Percentiles rank a stretch among this genome's conserved stretches.
phyloP scores from a whole-genome alignment of 331 rosid species.

The Malus hybrid region DNA sequence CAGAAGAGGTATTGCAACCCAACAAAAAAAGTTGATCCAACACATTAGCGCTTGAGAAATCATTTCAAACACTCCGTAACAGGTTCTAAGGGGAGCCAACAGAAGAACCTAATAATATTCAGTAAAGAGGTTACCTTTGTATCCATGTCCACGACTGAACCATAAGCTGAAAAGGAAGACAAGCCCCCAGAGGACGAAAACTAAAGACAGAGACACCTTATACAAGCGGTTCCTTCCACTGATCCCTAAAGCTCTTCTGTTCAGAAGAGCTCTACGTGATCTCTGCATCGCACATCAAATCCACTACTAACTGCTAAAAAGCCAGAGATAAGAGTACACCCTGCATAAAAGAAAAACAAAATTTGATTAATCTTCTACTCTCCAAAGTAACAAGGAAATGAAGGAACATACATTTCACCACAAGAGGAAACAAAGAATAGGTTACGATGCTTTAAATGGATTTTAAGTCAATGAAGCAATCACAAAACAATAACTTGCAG shows the following conservation, averaged over 20 bases:
- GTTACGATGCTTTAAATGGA: constrained; percentile 17
- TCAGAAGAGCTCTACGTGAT: constrained; percentile 72
- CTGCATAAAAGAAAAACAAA: constrained; percentile 33
- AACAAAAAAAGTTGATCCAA: neutral
- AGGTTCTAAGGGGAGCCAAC: neutral
- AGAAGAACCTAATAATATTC: constrained; percentile 4
- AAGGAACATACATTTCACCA: constrained; percentile 1
- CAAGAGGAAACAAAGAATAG: neutral
- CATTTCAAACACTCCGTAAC: neutral
- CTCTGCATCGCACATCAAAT: constrained; percentile 79
- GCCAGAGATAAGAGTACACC: neutral
- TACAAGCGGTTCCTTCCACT: constrained; percentile 39
- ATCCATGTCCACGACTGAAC: constrained; percentile 55
- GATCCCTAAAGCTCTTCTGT: constrained; percentile 54
- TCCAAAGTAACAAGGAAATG: neutral
- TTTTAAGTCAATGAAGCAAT: constrained; percentile 2
- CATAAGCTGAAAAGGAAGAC: constrained; percentile 65
- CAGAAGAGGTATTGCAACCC: neutral
- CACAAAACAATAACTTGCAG: neutral
- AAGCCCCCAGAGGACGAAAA: constrained; percentile 62
- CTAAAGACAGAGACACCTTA: constrained; percentile 54
- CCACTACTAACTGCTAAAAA: constrained; percentile 10
- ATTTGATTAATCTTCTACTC: constrained; percentile 1
- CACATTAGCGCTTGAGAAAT: neutral
- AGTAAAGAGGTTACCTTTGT: constrained; percentile 43